A percentile compares a stretch with the other conserved stretches of the same genome.
Evolutionary conservation across 106 monocot genomes (phyloP).

Genomic region (Dendrobium chrysotoxum): DNA sequence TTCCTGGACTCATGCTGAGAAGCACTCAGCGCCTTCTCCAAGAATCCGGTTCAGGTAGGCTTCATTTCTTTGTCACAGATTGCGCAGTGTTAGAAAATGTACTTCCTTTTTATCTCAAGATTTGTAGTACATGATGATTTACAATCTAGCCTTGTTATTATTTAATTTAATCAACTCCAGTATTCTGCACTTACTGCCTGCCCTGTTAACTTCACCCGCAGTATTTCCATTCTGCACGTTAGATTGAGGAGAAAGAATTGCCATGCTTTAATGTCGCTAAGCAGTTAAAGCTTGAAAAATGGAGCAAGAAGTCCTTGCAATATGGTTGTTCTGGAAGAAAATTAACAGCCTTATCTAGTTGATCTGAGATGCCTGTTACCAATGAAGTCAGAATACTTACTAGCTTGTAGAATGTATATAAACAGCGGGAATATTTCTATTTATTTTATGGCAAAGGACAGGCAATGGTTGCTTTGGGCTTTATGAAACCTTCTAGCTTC

Average conservation of each 20-base stretch:
- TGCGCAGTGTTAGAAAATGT: background rate
- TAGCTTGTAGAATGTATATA: background rate
- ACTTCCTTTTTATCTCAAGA: background rate
- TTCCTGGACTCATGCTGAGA: slow-evolving; percentile 33
- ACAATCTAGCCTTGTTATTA: background rate
- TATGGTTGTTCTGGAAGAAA: background rate
- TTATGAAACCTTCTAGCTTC: background rate
- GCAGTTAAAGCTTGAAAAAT: background rate
- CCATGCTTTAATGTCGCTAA: background rate
- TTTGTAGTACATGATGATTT: background rate
- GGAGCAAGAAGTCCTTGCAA: background rate
- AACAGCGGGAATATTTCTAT: background rate
- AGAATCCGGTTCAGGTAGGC: slow-evolving; percentile 64
- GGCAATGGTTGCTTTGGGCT: background rate
- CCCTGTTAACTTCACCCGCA: too few species aligned
- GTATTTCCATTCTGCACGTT: background rate
- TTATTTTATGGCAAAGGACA: background rate
- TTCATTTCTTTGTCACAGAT: background rate
- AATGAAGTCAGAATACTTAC: background rate
- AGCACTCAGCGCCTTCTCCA: slow-evolving; percentile 58
- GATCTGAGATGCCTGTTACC: background rate
- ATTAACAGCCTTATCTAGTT: background rate
- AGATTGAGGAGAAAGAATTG: too few species aligned
- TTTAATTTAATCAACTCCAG: background rate
- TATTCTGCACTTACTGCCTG: background rate